phyloP scores from a whole-genome alignment of 2,329 filamentous ascomycete genomes.

The Sarocladium oryzae region DNA sequence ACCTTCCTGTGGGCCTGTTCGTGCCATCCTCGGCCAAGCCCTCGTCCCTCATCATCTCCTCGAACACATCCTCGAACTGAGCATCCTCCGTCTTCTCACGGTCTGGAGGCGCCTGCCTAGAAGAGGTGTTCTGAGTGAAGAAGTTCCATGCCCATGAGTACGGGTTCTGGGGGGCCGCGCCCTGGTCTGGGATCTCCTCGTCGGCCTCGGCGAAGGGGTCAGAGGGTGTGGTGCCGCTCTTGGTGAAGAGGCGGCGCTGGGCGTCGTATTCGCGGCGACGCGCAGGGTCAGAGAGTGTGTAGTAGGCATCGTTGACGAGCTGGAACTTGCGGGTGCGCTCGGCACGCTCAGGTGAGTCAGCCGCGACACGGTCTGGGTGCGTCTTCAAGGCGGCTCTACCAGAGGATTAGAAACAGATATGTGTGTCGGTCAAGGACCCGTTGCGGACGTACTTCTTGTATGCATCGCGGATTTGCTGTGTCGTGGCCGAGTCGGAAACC shows the following conservation, averaged over 20 bases:
- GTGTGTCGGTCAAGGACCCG: too few species aligned
- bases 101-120: conserved; percentile 29
- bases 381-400: conserved; percentile 80
- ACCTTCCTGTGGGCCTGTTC: conserved; percentile 57
- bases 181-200: conserved; percentile 36
- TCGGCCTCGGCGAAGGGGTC: conserved; percentile 43
- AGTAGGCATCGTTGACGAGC: conserved; percentile 89
- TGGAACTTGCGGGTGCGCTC: conserved; percentile 83
- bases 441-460: conserved; percentile 68
- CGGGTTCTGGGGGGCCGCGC: conserved; percentile 31
- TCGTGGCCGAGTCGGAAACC: conserved; percentile 64
- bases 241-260: conserved; percentile 37
- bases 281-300: conserved; percentile 72
- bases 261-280: conserved; percentile 81
- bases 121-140: conserved; percentile 35
- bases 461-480: conserved; percentile 82
- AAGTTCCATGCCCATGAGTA: conserved; percentile 76
- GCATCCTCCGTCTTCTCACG: conserved; percentile 57
- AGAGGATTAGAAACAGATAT: not conserved
- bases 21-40: conserved; percentile 68
- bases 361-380: conserved; percentile 84
- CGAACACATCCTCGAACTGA: conserved; percentile 83
- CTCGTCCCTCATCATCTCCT: conserved; percentile 86
- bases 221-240: conserved; percentile 18
- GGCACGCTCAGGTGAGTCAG: conserved; percentile 75